Conservation (phyloP, 192 early-diverging fungal genomes). For the Gryganskiella cystojenkinii region DNA sequence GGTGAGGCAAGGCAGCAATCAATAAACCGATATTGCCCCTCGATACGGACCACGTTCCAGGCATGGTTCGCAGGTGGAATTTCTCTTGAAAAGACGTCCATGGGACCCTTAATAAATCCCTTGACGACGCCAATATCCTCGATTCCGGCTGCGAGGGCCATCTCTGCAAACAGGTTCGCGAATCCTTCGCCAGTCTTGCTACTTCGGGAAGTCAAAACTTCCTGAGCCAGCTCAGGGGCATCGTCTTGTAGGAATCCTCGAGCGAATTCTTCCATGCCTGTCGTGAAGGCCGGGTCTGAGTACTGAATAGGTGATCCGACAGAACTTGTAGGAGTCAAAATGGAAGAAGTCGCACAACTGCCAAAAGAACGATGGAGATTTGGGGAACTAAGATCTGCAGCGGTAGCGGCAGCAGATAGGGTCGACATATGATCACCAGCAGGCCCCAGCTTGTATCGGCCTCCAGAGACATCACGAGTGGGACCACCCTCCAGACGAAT, state of each 20-base stretch:
- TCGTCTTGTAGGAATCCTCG: conserved; percentile 47
- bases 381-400: neutral
- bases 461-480: conserved; percentile 40
- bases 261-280: conserved; percentile 33
- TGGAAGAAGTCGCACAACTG: neutral
- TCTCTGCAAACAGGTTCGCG: conserved; percentile 62
- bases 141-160: conserved; percentile 63
- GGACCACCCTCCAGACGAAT: conserved; percentile 56
- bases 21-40: conserved; percentile 64
- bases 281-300: conserved; percentile 18
- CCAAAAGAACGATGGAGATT: neutral
- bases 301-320: neutral
- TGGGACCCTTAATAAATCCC: conserved; percentile 57
- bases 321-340: neutral
- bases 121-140: conserved; percentile 57
- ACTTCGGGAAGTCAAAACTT: conserved; percentile 46
- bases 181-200: conserved; percentile 61
- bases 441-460: conserved; percentile 39
- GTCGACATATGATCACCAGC: conserved; percentile 22
- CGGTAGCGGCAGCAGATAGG: neutral
- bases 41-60: conserved; percentile 55
- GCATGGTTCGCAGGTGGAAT: conserved; percentile 39
- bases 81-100: conserved; percentile 50
- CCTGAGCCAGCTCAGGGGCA: conserved; percentile 52
- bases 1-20: conserved; percentile 65